Evolutionary conservation across 345 rosid genomes (phyloP).

Genomic region (Syzygium oleosum): DNA sequence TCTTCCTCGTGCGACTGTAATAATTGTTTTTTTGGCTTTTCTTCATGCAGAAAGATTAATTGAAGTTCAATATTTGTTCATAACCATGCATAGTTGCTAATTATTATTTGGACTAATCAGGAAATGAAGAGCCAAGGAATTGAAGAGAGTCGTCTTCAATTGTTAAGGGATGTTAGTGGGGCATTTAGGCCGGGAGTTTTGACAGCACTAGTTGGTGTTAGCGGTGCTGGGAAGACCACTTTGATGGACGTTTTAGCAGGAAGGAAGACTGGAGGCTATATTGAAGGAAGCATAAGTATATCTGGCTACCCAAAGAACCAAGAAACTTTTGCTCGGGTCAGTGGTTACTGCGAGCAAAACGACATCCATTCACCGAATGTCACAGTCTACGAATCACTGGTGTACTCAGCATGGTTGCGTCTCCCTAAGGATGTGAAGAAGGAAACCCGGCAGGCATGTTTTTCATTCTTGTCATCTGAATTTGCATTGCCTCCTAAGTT

Average conservation of each 20-base stretch:
- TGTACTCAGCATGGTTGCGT: conserved; percentile 78
- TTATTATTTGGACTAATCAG: conserved; percentile 17
- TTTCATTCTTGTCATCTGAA: neutral
- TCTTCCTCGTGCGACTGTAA: neutral
- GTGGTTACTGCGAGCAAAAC: conserved; percentile 80
- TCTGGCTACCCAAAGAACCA: conserved; percentile 76
- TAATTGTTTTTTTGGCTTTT: neutral
- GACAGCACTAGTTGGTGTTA: conserved; percentile 72
- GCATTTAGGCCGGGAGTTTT: conserved; percentile 73
- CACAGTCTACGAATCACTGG: conserved; percentile 63
- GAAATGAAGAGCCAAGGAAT: conserved; percentile 67
- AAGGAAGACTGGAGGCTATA: conserved; percentile 66
- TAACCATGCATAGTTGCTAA: neutral
- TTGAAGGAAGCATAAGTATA: conserved; percentile 57
- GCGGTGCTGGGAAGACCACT: conserved; percentile 90
- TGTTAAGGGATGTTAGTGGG: conserved; percentile 57
- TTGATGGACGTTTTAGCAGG: conserved; percentile 73
- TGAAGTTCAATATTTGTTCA: neutral
- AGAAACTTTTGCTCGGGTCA: conserved; percentile 65
- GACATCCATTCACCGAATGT: conserved; percentile 77
- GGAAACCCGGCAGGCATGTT: conserved; percentile 29
- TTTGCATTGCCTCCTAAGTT: neutral
- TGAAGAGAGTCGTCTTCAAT: conserved; percentile 49
- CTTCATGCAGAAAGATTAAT: neutral
- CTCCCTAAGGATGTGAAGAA: conserved; percentile 34